Base-by-base conservation (phyloP, 2,329 filamentous ascomycete species). In the Geosmithia morbida region DNA sequence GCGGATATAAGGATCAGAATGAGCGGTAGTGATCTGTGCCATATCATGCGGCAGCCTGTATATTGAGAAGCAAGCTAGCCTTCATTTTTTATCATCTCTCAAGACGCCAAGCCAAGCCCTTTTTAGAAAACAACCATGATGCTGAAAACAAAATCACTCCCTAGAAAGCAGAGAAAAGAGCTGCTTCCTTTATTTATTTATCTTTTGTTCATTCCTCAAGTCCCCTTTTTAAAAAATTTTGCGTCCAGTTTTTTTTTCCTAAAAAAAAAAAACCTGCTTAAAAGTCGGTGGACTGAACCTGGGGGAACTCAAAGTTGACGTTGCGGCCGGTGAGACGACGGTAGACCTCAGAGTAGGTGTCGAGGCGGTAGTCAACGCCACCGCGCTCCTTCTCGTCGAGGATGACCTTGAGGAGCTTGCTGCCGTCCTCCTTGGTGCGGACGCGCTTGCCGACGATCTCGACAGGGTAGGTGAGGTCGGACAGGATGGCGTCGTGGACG, bases 311-410 rank as follows among this genome's bases (percentile, higher is more conserved):
- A 68, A 98, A 98, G 72, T 83, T 81, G 68, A 97, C 92, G 68
- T 81, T 81, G 74, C 94, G 92, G 72, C 92, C 92, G 54, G 92
- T 98, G 67, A 98, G 78, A 65, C 87, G 84, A 73, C 88, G 87
- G 86, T 98, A 98, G 68, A 98, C 92, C 83, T 98, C 92, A 57
- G 87, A 87, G 81, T 98, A 98, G 69, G 90, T 96, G 75, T 98
- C 92, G 62, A 98, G 87, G 70, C 92, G 83, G 85, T 97, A 96
- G 81, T 98, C 92, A 62, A 98, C 90, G 70, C 89, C 88, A 66
- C 89, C 90, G 64, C 89, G 87, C 86, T 98, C 92, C 87, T 98
- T 98, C 86, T 97, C 92, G 72, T 98, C 92, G 52, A 98, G 83
- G 67, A 98, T 80, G 69, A 98, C 87, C 86, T 98, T 98, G 73